These are phyloP conservation scores for Phalaenopsis hybrid DNA, from an alignment of 116 monocot genomes.

Conservation along the genomic window DNA sequence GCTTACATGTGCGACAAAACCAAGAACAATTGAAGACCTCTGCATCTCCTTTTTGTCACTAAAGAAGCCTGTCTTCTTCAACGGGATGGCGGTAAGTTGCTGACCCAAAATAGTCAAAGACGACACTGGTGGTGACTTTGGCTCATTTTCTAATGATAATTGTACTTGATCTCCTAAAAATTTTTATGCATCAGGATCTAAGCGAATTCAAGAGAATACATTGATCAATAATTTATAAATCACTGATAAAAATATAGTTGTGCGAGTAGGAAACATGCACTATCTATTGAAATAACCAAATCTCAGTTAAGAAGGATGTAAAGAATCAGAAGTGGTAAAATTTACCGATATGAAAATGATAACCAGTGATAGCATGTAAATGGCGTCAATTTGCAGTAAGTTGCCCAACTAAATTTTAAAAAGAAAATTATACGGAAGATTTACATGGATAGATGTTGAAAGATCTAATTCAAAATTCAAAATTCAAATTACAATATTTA, in stretches of 20 bases:
- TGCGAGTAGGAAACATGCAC: not conserved
- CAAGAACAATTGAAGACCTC: conserved; percentile 74
- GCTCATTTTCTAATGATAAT: conserved; percentile 21
- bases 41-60: conserved; percentile 81
- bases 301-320: not conserved
- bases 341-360: not conserved
- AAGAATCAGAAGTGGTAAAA: not conserved
- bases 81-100: conserved; percentile 53
- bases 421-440: not conserved
- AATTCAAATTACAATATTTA: no score
- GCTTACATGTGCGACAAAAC: conserved; percentile 95
- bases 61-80: conserved; percentile 69
- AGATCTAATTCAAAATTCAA: no score
- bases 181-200: not conserved
- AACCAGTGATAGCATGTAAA: not conserved
- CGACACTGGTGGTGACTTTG: conserved; percentile 30
- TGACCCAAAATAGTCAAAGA: conserved; percentile 64
- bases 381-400: not conserved
- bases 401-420: not conserved
- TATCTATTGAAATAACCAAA: not conserved
- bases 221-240: not conserved
- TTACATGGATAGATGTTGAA: no score
- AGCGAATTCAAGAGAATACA: not conserved
- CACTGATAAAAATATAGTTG: not conserved
- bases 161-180: conserved; percentile 30